These are phyloP conservation scores for Fistulina hepatica DNA, from an alignment of 1,284 basidiomycete species.

Conservation along the genomic window DNA sequence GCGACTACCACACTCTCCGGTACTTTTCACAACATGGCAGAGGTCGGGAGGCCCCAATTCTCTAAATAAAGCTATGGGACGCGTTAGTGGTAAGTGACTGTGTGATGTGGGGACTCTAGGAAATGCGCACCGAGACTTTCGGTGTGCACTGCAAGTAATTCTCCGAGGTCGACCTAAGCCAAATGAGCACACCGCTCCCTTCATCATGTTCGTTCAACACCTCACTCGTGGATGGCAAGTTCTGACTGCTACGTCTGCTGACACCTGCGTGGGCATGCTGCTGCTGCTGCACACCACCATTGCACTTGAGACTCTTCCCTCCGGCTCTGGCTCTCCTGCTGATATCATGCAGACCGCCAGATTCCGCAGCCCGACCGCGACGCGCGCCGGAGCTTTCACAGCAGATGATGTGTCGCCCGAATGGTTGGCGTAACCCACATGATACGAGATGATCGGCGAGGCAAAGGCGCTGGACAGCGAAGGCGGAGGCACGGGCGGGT, in stretches of 20 bases:
- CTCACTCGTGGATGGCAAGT: constrained; percentile 22
- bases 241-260: constrained; percentile 31
- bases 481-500: constrained; percentile 59
- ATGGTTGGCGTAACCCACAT: constrained; percentile 31
- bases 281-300: constrained; percentile 51
- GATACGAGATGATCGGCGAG: constrained; percentile 42
- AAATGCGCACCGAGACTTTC: constrained; percentile 74
- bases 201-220: constrained; percentile 13
- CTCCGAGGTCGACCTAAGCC: constrained; percentile 77
- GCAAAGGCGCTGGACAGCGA: constrained; percentile 58
- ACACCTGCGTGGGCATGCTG: constrained; percentile 34
- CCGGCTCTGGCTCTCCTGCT: constrained; percentile 35
- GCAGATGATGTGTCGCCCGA: constrained; percentile 38
- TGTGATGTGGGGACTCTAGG: constrained; percentile 1
- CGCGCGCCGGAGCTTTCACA: constrained; percentile 34
- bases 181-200: no score
- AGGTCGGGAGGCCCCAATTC: constrained; percentile 97
- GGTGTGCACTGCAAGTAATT: constrained; percentile 82
- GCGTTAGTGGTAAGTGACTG: no score
- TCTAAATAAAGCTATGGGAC: constrained; percentile 73
- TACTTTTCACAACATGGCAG: constrained; percentile 91
- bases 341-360: constrained; percentile 27
- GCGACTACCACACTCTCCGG: constrained; percentile 71
- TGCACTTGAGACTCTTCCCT: constrained; percentile 49
- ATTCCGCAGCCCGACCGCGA: constrained; percentile 33